Base-by-base conservation (phyloP, 768 basidiomycete genomes). In the Pisolithus tinctorius region DNA sequence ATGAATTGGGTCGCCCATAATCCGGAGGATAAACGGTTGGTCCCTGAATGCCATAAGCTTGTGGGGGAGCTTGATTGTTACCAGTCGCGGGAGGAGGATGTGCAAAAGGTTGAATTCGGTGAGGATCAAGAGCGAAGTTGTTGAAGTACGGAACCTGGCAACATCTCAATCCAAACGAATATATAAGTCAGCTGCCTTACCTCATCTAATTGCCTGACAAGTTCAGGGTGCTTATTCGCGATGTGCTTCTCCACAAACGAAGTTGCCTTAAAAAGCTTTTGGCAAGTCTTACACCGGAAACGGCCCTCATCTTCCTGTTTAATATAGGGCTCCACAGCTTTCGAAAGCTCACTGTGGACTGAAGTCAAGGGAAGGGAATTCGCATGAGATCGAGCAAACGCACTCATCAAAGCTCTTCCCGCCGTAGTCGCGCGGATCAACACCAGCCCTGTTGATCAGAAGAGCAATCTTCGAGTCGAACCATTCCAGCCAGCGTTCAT, bases 211-310 rank as follows among this genome's bases (percentile, higher is more conserved):
- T 77, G 72, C 58, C 86, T 88, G 52, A 94, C 80, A 14, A 91
- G 73, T 54, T 96, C 90, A 10, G 86, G 74, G 65, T 99, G 96
- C 67, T 98, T 98, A 66, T 94, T 92, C 11, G 85, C 81, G 54
- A 99, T 85, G 66, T 99, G 96, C 75, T 98, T 98, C 72, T 95
- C 92, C 45, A 98, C 89, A 70, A 97, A 99, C 25, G 93, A 83
- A 31, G 89, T 87, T 4, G 93, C 96, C 67, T 94, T 94, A 84
- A 99, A 99, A 20, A 98, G 77, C 73, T 99, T 99, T 70, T 84
- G 86, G 69, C 96, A 99, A 27, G 84, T 85, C 74, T 91, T 95
- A 74, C 96, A 99, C 56, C 96, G 79, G 73, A 89, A 98, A 66
- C 96, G 98, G 61, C 86, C 90, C 69, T 95, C 92, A 58, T 97